Percentiles rank a stretch among this genome's conserved stretches.
phyloP scores from a whole-genome alignment of 169 alveolate genomes.

The Cryptosporidium xiaoi region DNA sequence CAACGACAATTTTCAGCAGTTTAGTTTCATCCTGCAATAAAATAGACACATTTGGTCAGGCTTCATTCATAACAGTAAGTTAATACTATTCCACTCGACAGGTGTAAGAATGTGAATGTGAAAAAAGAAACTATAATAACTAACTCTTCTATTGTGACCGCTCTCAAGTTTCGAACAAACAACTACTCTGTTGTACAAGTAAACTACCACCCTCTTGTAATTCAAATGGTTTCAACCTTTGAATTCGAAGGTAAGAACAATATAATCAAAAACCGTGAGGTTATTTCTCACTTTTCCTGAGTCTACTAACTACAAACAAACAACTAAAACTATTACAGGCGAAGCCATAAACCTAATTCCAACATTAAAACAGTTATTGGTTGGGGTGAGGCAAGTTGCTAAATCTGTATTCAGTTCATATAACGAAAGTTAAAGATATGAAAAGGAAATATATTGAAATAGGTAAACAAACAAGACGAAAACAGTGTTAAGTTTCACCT shows the following conservation, averaged over 20 bases:
- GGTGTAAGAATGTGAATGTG: neutral
- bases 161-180: slow-evolving; percentile 22
- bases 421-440: neutral
- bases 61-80: slow-evolving; percentile 54
- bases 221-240: slow-evolving; percentile 25
- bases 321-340: neutral
- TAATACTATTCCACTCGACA: neutral
- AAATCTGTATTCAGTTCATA: slow-evolving; percentile 14
- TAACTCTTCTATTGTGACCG: neutral
- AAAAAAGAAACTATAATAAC: neutral
- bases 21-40: slow-evolving; percentile 44
- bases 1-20: slow-evolving; percentile 9
- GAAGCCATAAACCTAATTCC: slow-evolving; percentile 52
- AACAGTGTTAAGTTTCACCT: too few relatives aligned
- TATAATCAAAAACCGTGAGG: too few relatives aligned
- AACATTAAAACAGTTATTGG: slow-evolving; percentile 2
- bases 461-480: too few relatives aligned
- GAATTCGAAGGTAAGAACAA: slow-evolving; percentile 50
- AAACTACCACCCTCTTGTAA: slow-evolving; percentile 34
- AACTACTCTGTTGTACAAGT: slow-evolving; percentile 26
- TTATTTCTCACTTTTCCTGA: too few relatives aligned
- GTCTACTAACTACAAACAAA: too few relatives aligned
- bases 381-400: slow-evolving; percentile 24
- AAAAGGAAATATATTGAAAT: neutral
- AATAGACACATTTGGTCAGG: slow-evolving; percentile 37